Conservation (phyloP, 2,329 filamentous ascomycete species). For the Myriosclerotinia scirpicola region DNA sequence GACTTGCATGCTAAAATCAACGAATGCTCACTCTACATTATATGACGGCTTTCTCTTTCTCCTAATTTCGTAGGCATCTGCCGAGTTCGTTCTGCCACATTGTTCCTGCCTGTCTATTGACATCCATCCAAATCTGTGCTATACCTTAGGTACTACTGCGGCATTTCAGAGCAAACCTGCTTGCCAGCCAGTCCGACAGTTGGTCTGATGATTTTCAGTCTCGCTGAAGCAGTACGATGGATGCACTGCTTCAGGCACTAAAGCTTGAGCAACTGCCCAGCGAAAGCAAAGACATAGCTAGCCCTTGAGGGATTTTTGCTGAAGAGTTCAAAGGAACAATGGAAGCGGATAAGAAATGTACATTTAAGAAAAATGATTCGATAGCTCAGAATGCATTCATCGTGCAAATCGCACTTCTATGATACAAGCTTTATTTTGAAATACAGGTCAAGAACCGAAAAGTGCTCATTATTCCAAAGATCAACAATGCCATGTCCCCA, state of each 20-base stretch:
- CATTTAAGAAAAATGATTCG: neutral
- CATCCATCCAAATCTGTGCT: neutral
- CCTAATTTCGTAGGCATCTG: neutral
- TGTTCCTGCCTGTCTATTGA: neutral
- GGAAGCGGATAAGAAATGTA: neutral
- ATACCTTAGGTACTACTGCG: neutral
- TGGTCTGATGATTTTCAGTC: neutral
- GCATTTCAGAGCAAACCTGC: neutral
- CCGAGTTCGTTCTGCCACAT: neutral
- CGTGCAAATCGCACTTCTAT: constrained; percentile 18
- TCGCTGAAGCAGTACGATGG: neutral
- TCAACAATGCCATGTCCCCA: constrained; percentile 13
- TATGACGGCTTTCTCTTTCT: neutral
- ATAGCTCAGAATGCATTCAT: constrained; percentile 18
- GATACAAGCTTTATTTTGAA: constrained; percentile 23
- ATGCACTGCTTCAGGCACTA: neutral
- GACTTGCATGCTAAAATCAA: constrained; percentile 25
- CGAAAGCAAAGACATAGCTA: neutral
- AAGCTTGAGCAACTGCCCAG: neutral
- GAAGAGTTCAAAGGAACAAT: neutral
- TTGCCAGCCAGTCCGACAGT: neutral
- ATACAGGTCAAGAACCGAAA: constrained; percentile 24
- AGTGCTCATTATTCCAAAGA: constrained; percentile 22
- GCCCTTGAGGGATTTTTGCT: neutral
- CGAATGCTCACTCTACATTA: neutral